Percentiles rank a stretch among this genome's conserved stretches.
Evolutionary conservation across 2,329 filamentous ascomycete genomes (phyloP).

Genomic region (Acrodontium crateriforme): DNA sequence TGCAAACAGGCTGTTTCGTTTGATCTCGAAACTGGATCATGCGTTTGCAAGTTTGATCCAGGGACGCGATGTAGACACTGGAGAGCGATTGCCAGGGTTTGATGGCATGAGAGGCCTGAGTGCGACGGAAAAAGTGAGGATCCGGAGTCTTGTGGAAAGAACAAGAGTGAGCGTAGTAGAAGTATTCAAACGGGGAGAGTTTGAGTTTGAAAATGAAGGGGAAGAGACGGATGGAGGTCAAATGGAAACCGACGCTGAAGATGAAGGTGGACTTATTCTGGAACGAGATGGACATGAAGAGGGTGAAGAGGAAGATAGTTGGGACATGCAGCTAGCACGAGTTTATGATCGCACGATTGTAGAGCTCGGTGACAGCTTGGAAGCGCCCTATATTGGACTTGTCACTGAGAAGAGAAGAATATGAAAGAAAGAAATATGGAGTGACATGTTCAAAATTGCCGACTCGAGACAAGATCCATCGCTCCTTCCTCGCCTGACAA

Average conservation of each 20-base stretch:
- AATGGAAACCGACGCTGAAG: conserved; percentile 33
- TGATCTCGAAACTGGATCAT: conserved; percentile 68
- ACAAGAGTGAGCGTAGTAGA: conserved; percentile 59
- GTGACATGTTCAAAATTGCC: too few species aligned
- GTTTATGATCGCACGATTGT: conserved; percentile 73
- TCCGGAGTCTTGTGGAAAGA: conserved; percentile 66
- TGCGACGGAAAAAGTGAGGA: conserved; percentile 79
- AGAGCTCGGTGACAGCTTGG: conserved; percentile 55
- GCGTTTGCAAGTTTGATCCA: conserved; percentile 65
- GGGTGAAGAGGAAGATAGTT: conserved; percentile 25
- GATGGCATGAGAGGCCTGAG: conserved; percentile 49
- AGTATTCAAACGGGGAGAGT: conserved; percentile 44
- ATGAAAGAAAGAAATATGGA: too few species aligned
- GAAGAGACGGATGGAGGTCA: conserved; percentile 23
- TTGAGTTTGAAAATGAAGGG: conserved; percentile 24
- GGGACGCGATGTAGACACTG: conserved; percentile 52
- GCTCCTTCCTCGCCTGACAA: too few species aligned
- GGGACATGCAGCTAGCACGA: conserved; percentile 56
- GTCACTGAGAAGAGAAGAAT: conserved; percentile 26
- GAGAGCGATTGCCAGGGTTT: conserved; percentile 56
- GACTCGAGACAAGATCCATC: too few species aligned
- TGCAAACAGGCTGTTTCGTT: conserved; percentile 52
- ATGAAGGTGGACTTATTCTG: conserved; percentile 23
- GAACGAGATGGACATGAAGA: conserved; percentile 17
- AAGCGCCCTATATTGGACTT: conserved; percentile 33